These are phyloP conservation scores for Candida insectalens DNA, from an alignment of 805 yeast genomes.

Conservation along the genomic window DNA sequence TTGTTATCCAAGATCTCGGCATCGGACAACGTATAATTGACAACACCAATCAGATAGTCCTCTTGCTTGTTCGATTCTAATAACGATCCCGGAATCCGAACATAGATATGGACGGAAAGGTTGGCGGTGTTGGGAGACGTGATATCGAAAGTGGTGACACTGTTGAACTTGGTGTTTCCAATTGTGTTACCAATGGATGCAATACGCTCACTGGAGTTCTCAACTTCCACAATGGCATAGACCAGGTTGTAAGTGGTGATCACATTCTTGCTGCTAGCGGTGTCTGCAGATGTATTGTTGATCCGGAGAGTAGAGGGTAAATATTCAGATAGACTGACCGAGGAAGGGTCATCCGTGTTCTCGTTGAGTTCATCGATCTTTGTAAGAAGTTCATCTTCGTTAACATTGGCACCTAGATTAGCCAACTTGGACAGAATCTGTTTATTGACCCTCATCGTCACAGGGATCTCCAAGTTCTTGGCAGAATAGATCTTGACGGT, in stretches of 20 bases:
- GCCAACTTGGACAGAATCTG: conserved; percentile 57
- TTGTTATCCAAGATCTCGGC: conserved; percentile 16
- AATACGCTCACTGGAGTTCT: conserved; percentile 82
- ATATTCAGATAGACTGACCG: conserved; percentile 20
- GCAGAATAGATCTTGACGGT: conserved; percentile 73
- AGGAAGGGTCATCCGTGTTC: conserved; percentile 18
- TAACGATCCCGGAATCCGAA: conserved; percentile 61
- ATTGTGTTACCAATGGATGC: conserved; percentile 83
- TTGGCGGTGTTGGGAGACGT: conserved; percentile 34
- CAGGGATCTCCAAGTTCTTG: conserved; percentile 58
- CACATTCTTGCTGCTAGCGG: conserved; percentile 57
- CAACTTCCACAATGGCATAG: conserved; percentile 86
- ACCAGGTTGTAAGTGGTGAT: conserved; percentile 37
- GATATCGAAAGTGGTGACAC: conserved; percentile 86
- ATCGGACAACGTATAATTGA: conserved; percentile 42
- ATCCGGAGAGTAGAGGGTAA: conserved; percentile 35
- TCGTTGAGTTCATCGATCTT: conserved; percentile 26
- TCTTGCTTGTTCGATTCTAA: conserved; percentile 31
- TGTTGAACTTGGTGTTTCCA: conserved; percentile 73
- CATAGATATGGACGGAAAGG: conserved; percentile 69
- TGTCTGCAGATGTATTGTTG: conserved; percentile 26
- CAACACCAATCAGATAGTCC: conserved; percentile 71
- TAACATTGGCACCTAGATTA: conserved; percentile 37
- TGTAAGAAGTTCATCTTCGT: conserved; percentile 21
- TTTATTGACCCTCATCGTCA: conserved; percentile 55